These are phyloP conservation scores for Tolypocladium nubicola DNA, from an alignment of 2,329 filamentous ascomycete species.

Conservation along the genomic window DNA sequence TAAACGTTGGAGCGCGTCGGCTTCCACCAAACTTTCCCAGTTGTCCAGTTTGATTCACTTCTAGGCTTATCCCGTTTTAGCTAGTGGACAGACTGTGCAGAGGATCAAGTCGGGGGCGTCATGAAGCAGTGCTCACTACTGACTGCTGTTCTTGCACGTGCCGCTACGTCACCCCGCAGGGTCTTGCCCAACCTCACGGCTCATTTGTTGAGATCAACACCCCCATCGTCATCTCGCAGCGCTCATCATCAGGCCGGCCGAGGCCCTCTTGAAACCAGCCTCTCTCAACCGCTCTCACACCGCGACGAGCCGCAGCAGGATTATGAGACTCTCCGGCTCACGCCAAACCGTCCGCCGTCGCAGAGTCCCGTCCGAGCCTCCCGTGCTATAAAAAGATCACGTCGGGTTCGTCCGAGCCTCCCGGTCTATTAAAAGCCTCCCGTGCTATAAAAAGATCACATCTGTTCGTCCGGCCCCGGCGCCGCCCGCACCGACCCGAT, in stretches of 20 bases:
- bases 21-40: too few relatives aligned
- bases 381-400: too few relatives aligned
- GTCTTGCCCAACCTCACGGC: background rate
- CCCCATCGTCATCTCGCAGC: too few relatives aligned
- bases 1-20: too few relatives aligned
- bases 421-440: background rate
- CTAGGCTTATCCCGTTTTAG: too few relatives aligned
- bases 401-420: too few relatives aligned
- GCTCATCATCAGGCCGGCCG: too few relatives aligned
- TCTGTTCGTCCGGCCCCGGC: background rate
- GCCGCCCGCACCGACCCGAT: conserved; percentile 11
- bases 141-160: background rate
- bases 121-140: too few relatives aligned
- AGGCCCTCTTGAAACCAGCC: too few relatives aligned
- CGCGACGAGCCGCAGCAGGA: background rate
- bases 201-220: background rate
- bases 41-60: too few relatives aligned
- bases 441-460: background rate
- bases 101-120: background rate
- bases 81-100: background rate
- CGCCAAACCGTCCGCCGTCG: background rate
- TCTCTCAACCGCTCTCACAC: background rate
- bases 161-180: background rate
- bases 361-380: background rate
- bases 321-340: background rate